Evolutionary conservation across 2,329 filamentous ascomycete species (phyloP), one percentile per base, ranked within the genome.

Genomic region (Acarospora socialis): DNA sequence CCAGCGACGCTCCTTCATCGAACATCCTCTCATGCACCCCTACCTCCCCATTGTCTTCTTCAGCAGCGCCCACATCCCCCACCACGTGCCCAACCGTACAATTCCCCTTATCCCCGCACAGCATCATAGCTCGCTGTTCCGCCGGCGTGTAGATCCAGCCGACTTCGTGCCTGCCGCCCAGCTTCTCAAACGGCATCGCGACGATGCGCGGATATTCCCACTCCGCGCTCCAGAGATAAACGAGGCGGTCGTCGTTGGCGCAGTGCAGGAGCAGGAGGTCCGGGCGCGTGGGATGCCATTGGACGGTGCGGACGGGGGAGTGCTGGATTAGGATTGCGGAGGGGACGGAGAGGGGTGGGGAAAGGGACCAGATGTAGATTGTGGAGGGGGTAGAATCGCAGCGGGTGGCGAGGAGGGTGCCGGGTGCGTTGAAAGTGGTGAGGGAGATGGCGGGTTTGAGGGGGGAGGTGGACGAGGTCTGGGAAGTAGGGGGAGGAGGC

Each of bases 331-430:
- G 36, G 4, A 48, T 49, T n/a, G 57, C 55, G 5, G 45, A 32
- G 6, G 57, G 42, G 5, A 33, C 42, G 2, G 50, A 43, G 9
- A 35, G 31, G 1, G 45, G 42, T 3, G 29, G 34, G 20, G 50
- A 45, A 28, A 59, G 29, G 4, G 52, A 50, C 59, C 59, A 62
- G 36, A 63, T 54, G 58, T 59, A 63, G 13, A 58, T 49, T 12
- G 61, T 55, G 33, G 60, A 58, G 9, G 59, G 53, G 5, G 53
- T 49, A 14, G 46, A 45, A n/a, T 56, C 51, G 33, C 56, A 53
- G 21, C 56, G 48, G 3, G 54, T 58, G 7, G 54, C 56, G 9
- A 61, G 38, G 8, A 58, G 42, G 1, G 30, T 44, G 4, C 54
- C 54, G 14, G 54, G 46, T 5, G 46, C 36, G 35, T 53, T 60